Conservation (phyloP, 2,329 filamentous ascomycete species). For the Aspergillus texensis region DNA sequence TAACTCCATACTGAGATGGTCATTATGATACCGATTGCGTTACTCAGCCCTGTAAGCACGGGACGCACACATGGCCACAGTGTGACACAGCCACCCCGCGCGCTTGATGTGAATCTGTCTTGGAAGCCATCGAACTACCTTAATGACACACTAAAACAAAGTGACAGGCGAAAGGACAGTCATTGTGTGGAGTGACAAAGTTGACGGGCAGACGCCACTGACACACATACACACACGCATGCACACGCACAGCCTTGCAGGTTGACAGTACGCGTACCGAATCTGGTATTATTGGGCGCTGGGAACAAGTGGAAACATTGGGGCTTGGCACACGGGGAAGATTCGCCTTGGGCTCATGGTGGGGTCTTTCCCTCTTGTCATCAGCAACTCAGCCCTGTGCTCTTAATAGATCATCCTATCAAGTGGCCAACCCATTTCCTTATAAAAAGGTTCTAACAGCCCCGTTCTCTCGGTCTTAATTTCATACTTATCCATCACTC, state of each 20-base stretch:
- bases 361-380: conserved; percentile 9
- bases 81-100: conserved; percentile 9
- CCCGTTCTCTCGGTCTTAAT: conserved; percentile 7
- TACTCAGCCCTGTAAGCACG: conserved; percentile 17
- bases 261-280: conserved; percentile 10
- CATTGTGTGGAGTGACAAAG: neutral
- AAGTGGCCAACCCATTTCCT: conserved; percentile 16
- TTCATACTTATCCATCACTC: conserved; percentile 10
- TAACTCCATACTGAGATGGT: neutral
- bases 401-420: conserved; percentile 16
- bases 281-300: conserved; percentile 7
- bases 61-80: neutral
- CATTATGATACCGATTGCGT: neutral
- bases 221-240: neutral
- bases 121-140: neutral
- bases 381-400: conserved; percentile 20
- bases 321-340: conserved; percentile 12
- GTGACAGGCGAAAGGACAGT: neutral
- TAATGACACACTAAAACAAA: neutral
- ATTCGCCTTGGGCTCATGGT: conserved; percentile 5
- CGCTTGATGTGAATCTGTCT: neutral
- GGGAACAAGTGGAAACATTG: conserved; percentile 8
- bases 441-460: conserved; percentile 17
- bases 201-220: neutral
- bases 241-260: neutral